A percentile compares a stretch with the other conserved stretches of the same genome.
These are phyloP conservation scores for Escovopsis weberi DNA, from an alignment of 2,329 filamentous ascomycete genomes.

Conservation along the genomic window DNA sequence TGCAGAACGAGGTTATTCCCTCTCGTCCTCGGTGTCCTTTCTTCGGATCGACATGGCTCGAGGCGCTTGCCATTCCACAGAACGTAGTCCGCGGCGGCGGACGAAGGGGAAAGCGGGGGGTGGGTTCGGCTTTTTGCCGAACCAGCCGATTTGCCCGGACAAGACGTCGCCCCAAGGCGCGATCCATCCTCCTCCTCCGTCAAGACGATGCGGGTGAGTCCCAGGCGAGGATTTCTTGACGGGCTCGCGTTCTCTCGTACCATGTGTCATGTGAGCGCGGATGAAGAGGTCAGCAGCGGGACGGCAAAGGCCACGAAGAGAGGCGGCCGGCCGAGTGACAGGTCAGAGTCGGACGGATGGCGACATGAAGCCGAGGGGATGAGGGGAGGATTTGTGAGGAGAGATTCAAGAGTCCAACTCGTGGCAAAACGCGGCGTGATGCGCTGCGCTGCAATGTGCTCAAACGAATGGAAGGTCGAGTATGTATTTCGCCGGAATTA, in stretches of 20 bases:
- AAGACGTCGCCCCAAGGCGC: too few species aligned
- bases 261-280: not conserved
- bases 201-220: too few species aligned
- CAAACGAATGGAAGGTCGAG: not conserved
- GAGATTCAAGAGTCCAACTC: not conserved
- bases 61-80: too few species aligned
- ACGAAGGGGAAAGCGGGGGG: not conserved
- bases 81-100: not conserved
- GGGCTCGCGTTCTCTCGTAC: not conserved
- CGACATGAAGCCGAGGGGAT: constrained; percentile 1
- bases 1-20: too few species aligned
- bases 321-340: constrained; percentile 3
- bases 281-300: not conserved
- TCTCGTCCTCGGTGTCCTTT: too few species aligned
- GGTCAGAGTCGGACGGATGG: constrained; percentile 6
- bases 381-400: not conserved
- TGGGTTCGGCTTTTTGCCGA: not conserved
- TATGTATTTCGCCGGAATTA: not conserved
- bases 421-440: not conserved
- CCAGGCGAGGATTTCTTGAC: not conserved
- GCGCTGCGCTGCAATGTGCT: not conserved
- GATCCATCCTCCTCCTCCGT: too few species aligned
- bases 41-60: too few species aligned
- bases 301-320: not conserved
- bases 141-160: not conserved